phyloP scores from a whole-genome alignment of 257 asterid genomes.

The Jaltomata sinuosa region DNA sequence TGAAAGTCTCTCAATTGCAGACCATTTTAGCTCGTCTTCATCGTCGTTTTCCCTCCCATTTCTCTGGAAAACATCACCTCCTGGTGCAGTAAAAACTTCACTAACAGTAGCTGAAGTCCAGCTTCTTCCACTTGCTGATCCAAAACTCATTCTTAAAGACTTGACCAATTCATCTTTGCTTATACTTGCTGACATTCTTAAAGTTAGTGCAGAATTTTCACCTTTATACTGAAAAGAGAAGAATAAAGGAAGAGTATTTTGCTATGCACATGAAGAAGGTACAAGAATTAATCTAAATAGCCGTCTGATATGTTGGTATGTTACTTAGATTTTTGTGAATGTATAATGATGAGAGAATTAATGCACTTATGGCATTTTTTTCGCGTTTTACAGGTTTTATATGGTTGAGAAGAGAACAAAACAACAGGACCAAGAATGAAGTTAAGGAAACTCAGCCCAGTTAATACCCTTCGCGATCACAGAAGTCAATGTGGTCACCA shows the following conservation, averaged over 20 bases:
- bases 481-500: not conserved
- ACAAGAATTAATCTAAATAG: not conserved
- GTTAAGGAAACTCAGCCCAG: not conserved
- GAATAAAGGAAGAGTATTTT: too few species aligned
- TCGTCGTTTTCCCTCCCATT: slow-evolving; percentile 64
- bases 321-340: not conserved
- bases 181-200: not conserved
- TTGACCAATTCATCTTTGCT: not conserved
- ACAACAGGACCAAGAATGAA: too few species aligned
- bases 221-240: too few species aligned
- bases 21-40: slow-evolving; percentile 86
- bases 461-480: not conserved
- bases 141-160: not conserved
- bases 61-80: slow-evolving; percentile 50
- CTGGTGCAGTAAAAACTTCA: slow-evolving; percentile 37
- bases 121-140: not conserved
- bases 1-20: slow-evolving; percentile 89
- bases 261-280: too few species aligned
- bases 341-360: not conserved
- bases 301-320: not conserved
- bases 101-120: too few species aligned
- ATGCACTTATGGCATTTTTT: not conserved
- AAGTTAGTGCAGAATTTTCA: too few species aligned
- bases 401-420: not conserved
- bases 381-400: not conserved